phyloP scores from a whole-genome alignment of 2,329 filamentous ascomycete species.

The Endothia cerciana region DNA sequence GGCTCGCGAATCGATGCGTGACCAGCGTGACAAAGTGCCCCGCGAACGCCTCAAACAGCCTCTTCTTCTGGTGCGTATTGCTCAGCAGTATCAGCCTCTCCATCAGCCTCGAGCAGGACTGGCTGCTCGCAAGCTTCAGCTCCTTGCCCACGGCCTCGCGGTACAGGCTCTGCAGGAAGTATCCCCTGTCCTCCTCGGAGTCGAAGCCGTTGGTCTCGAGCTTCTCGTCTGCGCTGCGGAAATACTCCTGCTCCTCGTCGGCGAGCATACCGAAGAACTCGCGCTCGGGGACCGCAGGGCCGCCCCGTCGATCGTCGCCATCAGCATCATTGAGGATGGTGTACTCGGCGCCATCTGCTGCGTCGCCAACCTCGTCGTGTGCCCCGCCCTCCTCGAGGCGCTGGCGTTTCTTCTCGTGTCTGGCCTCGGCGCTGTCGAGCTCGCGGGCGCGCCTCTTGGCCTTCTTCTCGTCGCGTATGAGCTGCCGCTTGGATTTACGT shows the following conservation, averaged over 20 bases:
- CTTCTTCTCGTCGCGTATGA: conserved; percentile 43
- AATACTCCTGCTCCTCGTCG: conserved; percentile 94
- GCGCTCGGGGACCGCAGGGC: conserved; percentile 50
- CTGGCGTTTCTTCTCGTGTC: conserved; percentile 35
- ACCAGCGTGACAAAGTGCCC: conserved; percentile 88
- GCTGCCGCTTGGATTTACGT: conserved; percentile 43
- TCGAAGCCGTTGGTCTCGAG: conserved; percentile 89
- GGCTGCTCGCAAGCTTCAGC: conserved; percentile 92
- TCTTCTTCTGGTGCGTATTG: conserved; percentile 78
- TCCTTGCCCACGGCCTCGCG: conserved; percentile 89
- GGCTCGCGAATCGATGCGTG: conserved; percentile 94
- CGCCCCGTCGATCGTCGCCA: conserved; percentile 11
- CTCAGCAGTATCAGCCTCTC: conserved; percentile 87
- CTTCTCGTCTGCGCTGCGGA: conserved; percentile 85
- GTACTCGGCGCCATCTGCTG: conserved; percentile 16
- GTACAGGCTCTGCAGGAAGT: conserved; percentile 82
- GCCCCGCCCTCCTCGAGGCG: conserved; percentile 28
- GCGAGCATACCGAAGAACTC: conserved; percentile 94
- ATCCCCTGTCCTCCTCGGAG: conserved; percentile 69
- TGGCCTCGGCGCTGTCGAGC: conserved; percentile 34
- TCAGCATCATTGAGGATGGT: conserved; percentile 6
- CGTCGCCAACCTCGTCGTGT: conserved; percentile 4
- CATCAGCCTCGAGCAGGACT: conserved; percentile 91
- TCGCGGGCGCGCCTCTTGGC: conserved; percentile 40
- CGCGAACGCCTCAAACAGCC: conserved; percentile 81